Evolutionary conservation across 1,284 basidiomycete species (phyloP), one percentile per base, ranked within the genome.

Genomic region (Puccinia novopanici): DNA sequence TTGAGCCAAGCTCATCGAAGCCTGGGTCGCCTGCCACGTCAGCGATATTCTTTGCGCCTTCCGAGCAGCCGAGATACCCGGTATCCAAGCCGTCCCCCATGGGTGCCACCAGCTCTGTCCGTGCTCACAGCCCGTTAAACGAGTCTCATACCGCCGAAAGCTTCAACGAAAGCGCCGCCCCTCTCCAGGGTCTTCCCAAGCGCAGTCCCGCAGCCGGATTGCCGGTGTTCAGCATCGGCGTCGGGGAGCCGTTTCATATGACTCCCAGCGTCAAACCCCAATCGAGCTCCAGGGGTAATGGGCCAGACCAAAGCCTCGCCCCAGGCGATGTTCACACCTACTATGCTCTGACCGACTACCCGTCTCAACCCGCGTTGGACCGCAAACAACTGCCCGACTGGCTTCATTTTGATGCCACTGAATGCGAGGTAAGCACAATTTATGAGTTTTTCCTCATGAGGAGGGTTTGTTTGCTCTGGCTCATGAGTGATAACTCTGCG

Each of bases 231-330:
- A 59, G 55, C 17, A 68, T 80, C n/a, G 77, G 68, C 15, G 77
- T 80, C 34, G 77, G 77, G 12, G 54, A 80, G 37, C 77, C 77
- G 40, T 80, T 80, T 30, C 77, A 80, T 37, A 80, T 80, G 68
- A 73, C 70, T 22, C 77, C 77, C 24, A 80, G 54, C n/a, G 57
- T 80, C 34, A 63, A 72, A 37, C 77, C 55, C 27, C 37, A 50
- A 70, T 22, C 45, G 22, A 61, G 12, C 45, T 50, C 6, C n/a
- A 42, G 30, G 15, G 27, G 40, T 45, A 13, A 67, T 48, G n/a
- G 34, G 37, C 37, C 27, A 19, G 55, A 42, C 13, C 61, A 22
- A 19, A 78, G 52, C 45, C 63, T 50, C 1, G 48, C 65, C 24
- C n/a, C 45, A 8, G 30, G 40, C 9, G 42, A 55, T 37, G 24